Base-by-base conservation (phyloP, 1,284 basidiomycete genomes). In the Moniliophthora roreri region DNA sequence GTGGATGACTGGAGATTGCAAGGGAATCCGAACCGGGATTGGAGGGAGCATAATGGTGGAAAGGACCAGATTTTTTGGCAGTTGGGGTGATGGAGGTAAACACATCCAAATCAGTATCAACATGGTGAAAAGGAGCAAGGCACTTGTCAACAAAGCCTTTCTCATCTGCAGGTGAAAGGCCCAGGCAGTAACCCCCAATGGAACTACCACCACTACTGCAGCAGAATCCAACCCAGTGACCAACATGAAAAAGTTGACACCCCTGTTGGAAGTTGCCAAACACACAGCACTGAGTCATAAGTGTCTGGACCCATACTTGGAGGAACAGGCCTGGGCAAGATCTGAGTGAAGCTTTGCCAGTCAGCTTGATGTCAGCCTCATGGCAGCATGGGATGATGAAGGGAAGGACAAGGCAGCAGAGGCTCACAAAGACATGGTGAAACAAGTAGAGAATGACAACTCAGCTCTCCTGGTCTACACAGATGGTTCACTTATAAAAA, bases 401-500 rank as follows among this genome's bases (percentile, higher is more conserved):
- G 38, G 16, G 7, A 9, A 8, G 7, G 9, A 8, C 15, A 16
- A 13, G 16, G 38, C 38, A 7, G 16, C 16, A 8, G 16, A 16
- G 7, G 16, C 8, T 7, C 38, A 40, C 16, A 18, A 40, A 16
- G 7, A 40, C 8, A 8, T n/a, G 38, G 9, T 40, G 38, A 40
- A 18, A 9, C 7, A 8, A 16, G 7, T 40, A 8, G 16, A 46
- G n/a, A 24, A 18, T 8, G 7, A 9, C 7, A 13, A 8, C 9
- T 46, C 10, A n/a, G 8, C 9, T 7, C 44, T 40, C 9, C 7
- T 40, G 16, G 7, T 40, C 16, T 70, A 70, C 57, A 55, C 68
- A 16, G 68, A 71, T 44, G 66, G 69, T 15, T 70, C 69, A 8
- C 46, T 60, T 16, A 52, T n/a, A n/a, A n/a, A n/a, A n/a, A n/a